Evolutionary conservation across 306 rosid species (phyloP).

Genomic region (Casuarina equisetifolia): DNA sequence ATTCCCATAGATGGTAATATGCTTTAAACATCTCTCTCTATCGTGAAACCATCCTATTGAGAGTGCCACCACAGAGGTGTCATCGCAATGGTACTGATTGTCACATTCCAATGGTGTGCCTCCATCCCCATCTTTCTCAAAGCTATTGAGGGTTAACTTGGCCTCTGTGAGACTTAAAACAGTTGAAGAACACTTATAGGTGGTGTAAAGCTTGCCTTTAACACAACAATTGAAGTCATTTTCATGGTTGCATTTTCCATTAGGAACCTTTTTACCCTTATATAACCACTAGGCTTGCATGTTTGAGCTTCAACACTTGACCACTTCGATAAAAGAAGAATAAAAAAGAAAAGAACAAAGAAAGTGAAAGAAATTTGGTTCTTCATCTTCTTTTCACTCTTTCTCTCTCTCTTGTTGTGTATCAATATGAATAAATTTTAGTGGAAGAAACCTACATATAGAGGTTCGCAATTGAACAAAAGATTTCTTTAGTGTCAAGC

Average conservation of each 20-base stretch:
- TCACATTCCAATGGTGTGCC: constrained; percentile 26
- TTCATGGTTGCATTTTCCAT: constrained; percentile 36
- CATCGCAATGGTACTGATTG: constrained; percentile 18
- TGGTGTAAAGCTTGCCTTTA: constrained; percentile 30
- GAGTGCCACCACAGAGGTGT: constrained; percentile 26
- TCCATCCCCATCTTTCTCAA: constrained; percentile 16
- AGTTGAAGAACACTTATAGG: constrained; percentile 39
- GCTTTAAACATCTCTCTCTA: constrained; percentile 17
- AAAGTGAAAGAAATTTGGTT: not conserved
- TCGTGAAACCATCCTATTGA: constrained; percentile 35
- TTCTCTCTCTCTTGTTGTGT: not conserved
- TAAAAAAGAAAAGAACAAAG: not conserved
- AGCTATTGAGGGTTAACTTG: constrained; percentile 41
- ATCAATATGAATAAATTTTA: not conserved
- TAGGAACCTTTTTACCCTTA: constrained; percentile 29
- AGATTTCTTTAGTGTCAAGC: too few relatives aligned
- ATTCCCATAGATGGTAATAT: constrained; percentile 29
- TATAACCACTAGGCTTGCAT: constrained; percentile 26
- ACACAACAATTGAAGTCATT: constrained; percentile 41
- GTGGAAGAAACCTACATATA: too few relatives aligned
- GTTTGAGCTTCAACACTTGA: constrained; percentile 21
- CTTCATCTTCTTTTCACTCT: constrained; percentile 19
- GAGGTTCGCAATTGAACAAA: too few relatives aligned
- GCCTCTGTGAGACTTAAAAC: constrained; percentile 35
- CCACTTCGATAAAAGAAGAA: constrained; percentile 4